These are phyloP conservation scores for Castanea sativa DNA, from an alignment of 306 rosid species.

Conservation along the genomic window DNA sequence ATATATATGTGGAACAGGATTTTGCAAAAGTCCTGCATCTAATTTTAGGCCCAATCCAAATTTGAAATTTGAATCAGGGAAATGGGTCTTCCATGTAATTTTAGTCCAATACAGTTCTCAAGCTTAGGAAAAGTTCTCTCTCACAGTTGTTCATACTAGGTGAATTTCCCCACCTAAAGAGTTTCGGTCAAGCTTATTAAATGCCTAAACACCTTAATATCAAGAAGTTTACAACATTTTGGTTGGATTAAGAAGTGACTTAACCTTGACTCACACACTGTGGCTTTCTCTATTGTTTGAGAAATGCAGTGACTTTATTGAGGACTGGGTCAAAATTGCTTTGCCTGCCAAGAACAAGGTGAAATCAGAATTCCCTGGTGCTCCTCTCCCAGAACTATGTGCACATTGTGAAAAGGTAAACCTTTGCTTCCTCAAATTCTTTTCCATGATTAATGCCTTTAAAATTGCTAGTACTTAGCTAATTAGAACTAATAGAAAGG, in stretches of 20 bases:
- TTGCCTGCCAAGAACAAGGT: constrained; percentile 80
- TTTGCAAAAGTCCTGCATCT: background rate
- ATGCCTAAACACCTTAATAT: background rate
- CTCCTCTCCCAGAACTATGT: constrained; percentile 53
- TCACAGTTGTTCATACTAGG: too few species aligned
- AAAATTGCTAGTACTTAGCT: too few species aligned
- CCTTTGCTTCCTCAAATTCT: background rate
- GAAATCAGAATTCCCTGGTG: constrained; percentile 32
- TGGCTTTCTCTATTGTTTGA: background rate
- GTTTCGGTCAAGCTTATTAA: too few species aligned
- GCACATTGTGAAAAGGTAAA: constrained; percentile 77
- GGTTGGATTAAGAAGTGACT: background rate
- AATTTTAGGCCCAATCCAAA: background rate
- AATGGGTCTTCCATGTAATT: background rate
- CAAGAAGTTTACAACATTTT: background rate
- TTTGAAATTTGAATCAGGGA: background rate
- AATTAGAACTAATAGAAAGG: too few species aligned
- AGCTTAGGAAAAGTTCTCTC: background rate
- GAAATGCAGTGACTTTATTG: constrained; percentile 69
- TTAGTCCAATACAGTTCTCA: background rate
- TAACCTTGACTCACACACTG: background rate
- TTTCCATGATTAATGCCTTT: background rate
- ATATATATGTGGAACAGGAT: background rate
- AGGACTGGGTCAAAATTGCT: constrained; percentile 83
- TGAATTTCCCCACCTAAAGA: too few species aligned